These are phyloP conservation scores for Conticribra weissflogii DNA, from an alignment of 108 stramenopile genomes.

Conservation along the genomic window DNA sequence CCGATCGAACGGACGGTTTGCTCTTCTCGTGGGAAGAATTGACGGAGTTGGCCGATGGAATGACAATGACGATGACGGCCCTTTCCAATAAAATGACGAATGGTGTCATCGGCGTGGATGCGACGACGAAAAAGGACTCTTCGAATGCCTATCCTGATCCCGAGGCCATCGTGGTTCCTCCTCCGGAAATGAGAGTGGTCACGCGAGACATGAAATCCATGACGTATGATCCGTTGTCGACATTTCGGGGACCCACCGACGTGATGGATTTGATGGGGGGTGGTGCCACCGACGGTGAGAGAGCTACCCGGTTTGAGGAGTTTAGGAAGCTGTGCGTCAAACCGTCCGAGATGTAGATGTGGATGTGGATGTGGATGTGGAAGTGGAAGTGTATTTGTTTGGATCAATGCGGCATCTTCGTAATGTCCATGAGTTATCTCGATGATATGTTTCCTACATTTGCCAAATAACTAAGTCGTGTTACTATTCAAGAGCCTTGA, in stretches of 20 bases:
- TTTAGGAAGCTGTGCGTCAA: slow-evolving; percentile 77
- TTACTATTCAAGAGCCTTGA: too few relatives aligned
- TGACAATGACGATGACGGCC: neutral
- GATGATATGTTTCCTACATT: too few relatives aligned
- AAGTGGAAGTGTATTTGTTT: too few relatives aligned
- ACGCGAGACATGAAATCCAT: slow-evolving; percentile 71
- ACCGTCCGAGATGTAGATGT: slow-evolving; percentile 55
- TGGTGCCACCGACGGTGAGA: slow-evolving; percentile 12
- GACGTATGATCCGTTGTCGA: slow-evolving; percentile 72
- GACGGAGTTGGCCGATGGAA: slow-evolving; percentile 31
- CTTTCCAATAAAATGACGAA: too few relatives aligned
- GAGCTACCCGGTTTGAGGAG: slow-evolving; percentile 71
- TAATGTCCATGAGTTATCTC: too few relatives aligned
- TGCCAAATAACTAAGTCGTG: too few relatives aligned
- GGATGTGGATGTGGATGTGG: too few relatives aligned
- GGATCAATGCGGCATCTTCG: too few relatives aligned
- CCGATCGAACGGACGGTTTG: slow-evolving; percentile 70
- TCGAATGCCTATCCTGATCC: too few relatives aligned
- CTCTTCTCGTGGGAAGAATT: slow-evolving; percentile 86
- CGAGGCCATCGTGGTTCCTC: neutral
- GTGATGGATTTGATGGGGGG: slow-evolving; percentile 55
- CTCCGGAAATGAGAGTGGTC: slow-evolving; percentile 67
- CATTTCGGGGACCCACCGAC: slow-evolving; percentile 88
- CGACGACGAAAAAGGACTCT: too few relatives aligned
- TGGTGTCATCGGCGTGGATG: too few relatives aligned